Evolutionary conservation across 2,329 filamentous ascomycete genomes (phyloP).

Genomic region (Neopestalotiopsis sp.): DNA sequence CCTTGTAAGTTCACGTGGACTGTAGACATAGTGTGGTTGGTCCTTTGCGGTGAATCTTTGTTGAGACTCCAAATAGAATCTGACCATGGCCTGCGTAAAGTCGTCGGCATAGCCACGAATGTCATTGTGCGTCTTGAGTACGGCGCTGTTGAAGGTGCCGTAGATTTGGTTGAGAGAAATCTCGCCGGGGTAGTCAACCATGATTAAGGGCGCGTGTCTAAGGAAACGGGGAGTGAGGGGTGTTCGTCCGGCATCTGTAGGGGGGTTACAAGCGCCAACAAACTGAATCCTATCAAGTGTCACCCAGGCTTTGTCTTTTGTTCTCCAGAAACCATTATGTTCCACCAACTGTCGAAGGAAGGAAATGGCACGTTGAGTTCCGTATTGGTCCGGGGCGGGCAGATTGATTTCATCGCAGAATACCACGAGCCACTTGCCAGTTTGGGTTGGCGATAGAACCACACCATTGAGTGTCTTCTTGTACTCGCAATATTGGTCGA

Average conservation of each 20-base stretch:
- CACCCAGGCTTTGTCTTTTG: constrained; percentile 97
- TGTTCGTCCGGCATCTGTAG: constrained; percentile 95
- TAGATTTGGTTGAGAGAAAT: constrained; percentile 96
- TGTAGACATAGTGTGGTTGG: constrained; percentile 99
- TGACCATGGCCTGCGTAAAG: constrained; percentile 96
- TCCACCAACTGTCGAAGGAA: constrained; percentile 97
- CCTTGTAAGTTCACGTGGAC: constrained; percentile 94
- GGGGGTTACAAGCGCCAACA: constrained; percentile 97
- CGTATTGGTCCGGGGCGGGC: constrained; percentile 96
- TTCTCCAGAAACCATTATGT: constrained; percentile 99
- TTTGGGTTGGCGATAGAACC: constrained; percentile 92
- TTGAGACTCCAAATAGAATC: constrained; percentile 94
- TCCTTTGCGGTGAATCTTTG: constrained; percentile 94
- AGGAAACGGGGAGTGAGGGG: constrained; percentile 93
- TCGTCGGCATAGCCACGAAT: constrained; percentile 94
- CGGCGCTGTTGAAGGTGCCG: constrained; percentile 94
- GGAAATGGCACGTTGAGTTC: constrained; percentile 94
- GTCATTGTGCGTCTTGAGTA: constrained; percentile 94
- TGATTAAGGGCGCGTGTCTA: constrained; percentile 95
- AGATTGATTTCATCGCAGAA: constrained; percentile 99
- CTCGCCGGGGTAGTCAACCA: constrained; percentile 99
- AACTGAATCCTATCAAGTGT: constrained; percentile 98
- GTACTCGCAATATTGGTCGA: constrained; percentile 99
- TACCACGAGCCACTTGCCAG: constrained; percentile 95
- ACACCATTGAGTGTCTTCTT: constrained; percentile 98